Evolutionary conservation across 306 rosid genomes (phyloP), one percentile per base, ranked within the genome.

Genomic region (Spatholobus suberectus): DNA sequence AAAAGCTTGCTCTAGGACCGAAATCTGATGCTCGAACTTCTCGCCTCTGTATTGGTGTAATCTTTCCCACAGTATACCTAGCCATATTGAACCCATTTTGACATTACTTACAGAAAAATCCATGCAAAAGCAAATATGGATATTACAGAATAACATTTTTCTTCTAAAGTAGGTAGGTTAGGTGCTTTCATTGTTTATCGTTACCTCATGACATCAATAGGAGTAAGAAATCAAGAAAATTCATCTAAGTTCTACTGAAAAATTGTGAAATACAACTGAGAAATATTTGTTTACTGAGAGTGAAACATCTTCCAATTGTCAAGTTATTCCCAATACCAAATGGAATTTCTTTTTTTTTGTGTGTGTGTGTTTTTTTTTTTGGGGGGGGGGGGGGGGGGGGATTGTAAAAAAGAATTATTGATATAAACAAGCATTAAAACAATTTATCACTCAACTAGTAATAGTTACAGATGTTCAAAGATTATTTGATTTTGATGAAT

Each of bases 21-120:
- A 96, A 96, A 83, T 96, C 99, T 5, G 98, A 91, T 80, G 87
- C 77, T 57, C 99, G 89, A 82, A 96, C 98, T 90, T 92, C 97
- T 80, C 99, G 93, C 82, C 96, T 94, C 74, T 91, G 99, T 86
- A 96, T 89, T 62, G 99, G 98, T 8, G 99, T 96, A 81, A 96
- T 96, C 91, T 96, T 96, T 26, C 99, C 99, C 55, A 94, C 99
- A 73, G 99, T 96, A 87, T 96, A 96, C 89, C 99, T 96, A 87
- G 78, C 78, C 89, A 95, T 65, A 88, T 83, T 83, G 82, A 82
- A 88, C 82, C 81, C 66, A 68, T 76, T 44, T 78, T 85, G 8
- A 75, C 40, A 73, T 79, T 76, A 82, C 49, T 63, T 55, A 7
- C 1, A 77, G 82, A 83, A 82, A 81, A 83, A 62, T 27, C 73